phyloP scores from a whole-genome alignment of 2,329 filamentous ascomycete genomes.

The Pyrenochaeta sp. region DNA sequence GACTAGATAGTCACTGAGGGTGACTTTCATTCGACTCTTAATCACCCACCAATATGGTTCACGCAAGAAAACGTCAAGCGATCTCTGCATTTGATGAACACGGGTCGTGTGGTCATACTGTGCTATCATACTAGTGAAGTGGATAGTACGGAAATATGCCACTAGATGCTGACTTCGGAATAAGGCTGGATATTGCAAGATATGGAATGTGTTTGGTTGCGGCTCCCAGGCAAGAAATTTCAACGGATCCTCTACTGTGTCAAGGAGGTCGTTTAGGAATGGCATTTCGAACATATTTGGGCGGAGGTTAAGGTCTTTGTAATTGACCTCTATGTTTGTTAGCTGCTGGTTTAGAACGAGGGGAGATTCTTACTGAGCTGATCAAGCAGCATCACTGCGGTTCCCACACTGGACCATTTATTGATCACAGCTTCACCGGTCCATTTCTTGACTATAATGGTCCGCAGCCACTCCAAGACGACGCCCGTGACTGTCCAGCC shows the following conservation, averaged over 20 bases:
- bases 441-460: slow-evolving; percentile 81
- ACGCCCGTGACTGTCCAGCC: slow-evolving; percentile 47
- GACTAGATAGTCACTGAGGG: slow-evolving; percentile 51
- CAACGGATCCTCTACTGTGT: slow-evolving; percentile 73
- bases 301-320: slow-evolving; percentile 57
- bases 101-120: slow-evolving; percentile 66
- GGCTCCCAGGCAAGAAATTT: slow-evolving; percentile 71
- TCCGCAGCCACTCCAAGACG: slow-evolving; percentile 73
- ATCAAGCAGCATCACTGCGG: slow-evolving; percentile 76
- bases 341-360: slow-evolving; percentile 3
- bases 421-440: slow-evolving; percentile 75
- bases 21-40: slow-evolving; percentile 41
- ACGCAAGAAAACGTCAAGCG: slow-evolving; percentile 32
- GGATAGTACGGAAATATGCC: slow-evolving; percentile 86
- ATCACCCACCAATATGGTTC: slow-evolving; percentile 34
- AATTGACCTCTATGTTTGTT: slow-evolving; percentile 28
- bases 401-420: slow-evolving; percentile 75
- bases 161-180: slow-evolving; percentile 77
- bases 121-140: slow-evolving; percentile 84
- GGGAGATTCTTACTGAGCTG: slow-evolving; percentile 65
- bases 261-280: slow-evolving; percentile 77
- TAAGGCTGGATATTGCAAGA: slow-evolving; percentile 82
- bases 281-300: slow-evolving; percentile 74
- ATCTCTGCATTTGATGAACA: slow-evolving; percentile 34
- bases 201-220: slow-evolving; percentile 71